Base-by-base conservation (phyloP, 2,329 filamentous ascomycete genomes). In the Ophiostoma angusticollis region DNA sequence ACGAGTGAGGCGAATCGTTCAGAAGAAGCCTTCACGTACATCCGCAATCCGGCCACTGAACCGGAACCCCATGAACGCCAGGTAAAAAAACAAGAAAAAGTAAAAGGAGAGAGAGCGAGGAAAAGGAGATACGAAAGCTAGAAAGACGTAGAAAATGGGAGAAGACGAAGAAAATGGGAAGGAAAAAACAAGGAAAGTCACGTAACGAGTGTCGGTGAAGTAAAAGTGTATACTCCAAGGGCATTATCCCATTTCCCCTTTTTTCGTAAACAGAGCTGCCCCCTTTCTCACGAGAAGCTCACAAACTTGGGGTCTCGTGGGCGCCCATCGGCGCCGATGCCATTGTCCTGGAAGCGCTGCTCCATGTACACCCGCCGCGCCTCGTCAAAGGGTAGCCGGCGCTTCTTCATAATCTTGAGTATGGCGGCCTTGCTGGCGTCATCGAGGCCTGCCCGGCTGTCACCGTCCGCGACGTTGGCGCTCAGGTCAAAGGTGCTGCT, bases 261-360 rank as follows among this genome's bases (percentile, higher is more conserved):
- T n/a, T n/a, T n/a, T n/a, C n/a, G n/a, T n/a, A n/a, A n/a, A n/a
- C n/a, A n/a, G n/a, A n/a, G n/a, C n/a, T n/a, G n/a, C n/a, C n/a
- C 24, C 7, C 6, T 13, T 7, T 2, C 11, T 70, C 55, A 82
- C 43, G 79, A 84, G 61, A 96, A 96, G 56, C 84, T 93, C 43
- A 96, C 86, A 56, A 94, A 93, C 65, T 95, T 95, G 45, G 87
- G 86, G 64, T 96, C 89, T 55, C 78, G 72, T 45, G 91, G 91
- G 50, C 79, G 64, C 5, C 91, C 91, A 59, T 98, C 91, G 5
- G 82, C 71, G 1, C 79, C 85, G 56, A 98, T 95, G 37, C 84
- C 83, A 52, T 93, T 84, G 56, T 78, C 85, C 56, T 76, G 77
- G 62, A 98, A 94, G 42, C 78, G 69, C 51, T 82, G 76, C 63